Conservation (phyloP, 495 filamentous ascomycete genomes). For the Ascodesmis nigricans region DNA sequence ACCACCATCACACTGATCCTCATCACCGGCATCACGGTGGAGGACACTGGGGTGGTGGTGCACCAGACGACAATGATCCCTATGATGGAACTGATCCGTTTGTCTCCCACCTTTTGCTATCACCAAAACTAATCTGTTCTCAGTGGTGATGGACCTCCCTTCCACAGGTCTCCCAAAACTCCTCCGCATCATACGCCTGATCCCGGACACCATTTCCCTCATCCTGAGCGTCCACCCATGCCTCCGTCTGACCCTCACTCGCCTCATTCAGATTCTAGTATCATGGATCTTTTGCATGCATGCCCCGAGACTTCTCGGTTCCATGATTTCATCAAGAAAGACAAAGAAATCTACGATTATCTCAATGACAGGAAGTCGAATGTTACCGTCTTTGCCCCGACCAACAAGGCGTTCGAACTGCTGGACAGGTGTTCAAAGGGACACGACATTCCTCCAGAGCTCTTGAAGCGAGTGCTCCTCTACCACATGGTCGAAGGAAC, state of each 20-base stretch:
- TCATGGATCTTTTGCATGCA: slow-evolving; percentile 53
- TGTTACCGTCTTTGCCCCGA: slow-evolving; percentile 61
- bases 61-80: slow-evolving; percentile 13
- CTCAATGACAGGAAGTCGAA: slow-evolving; percentile 49
- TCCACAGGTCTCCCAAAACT: slow-evolving; percentile 4
- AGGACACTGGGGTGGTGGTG: not conserved
- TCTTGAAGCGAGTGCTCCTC: slow-evolving; percentile 38
- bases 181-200: slow-evolving; percentile 5
- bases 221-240: slow-evolving; percentile 18
- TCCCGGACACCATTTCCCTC: no score
- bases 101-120: not conserved
- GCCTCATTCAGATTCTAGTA: slow-evolving; percentile 35
- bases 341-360: slow-evolving; percentile 41
- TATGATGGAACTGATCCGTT: not conserved
- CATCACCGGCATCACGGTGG: slow-evolving; percentile 1
- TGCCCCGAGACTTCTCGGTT: slow-evolving; percentile 58
- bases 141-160: slow-evolving; percentile 4
- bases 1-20: slow-evolving; percentile 13
- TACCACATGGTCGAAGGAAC: slow-evolving; percentile 50
- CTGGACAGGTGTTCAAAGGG: slow-evolving; percentile 34
- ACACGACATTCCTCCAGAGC: slow-evolving; percentile 35
- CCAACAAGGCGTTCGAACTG: slow-evolving; percentile 40
- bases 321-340: slow-evolving; percentile 45
- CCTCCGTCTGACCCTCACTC: slow-evolving; percentile 12
- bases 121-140: not conserved